Evolutionary conservation across 2,329 filamentous ascomycete genomes (phyloP), one percentile per base, ranked within the genome.

Genomic region (Apiospora sp.): DNA sequence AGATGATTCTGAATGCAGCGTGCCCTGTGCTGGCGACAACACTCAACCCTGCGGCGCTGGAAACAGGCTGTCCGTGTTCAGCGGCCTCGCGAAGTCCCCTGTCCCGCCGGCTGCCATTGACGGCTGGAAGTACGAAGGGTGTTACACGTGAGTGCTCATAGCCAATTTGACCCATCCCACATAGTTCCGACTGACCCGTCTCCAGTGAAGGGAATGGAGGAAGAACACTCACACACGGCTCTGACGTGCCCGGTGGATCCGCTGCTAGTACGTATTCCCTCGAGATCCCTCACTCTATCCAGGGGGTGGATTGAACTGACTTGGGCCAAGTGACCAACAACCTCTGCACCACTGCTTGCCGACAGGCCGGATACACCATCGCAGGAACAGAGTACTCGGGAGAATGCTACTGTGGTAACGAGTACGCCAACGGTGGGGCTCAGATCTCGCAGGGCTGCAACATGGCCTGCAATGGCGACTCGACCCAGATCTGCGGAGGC

Each of bases 401-500:
- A 19, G 75, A 76, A 68, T 76, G 75, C 41, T 75, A 72, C 70
- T 76, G 75, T 27, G 72, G 75, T 24, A 73, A 73, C 10, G 27
- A 51, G 8, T 73, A 71, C 8, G 69, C 71, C 7, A 72, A 72
- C 44, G 58, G 54, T 7, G 54, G 70, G 8, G 72, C 74, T 30
- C 49, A 71, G 49, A 69, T 74, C 27, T 51, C 61, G 13, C 67
- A 71, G 16, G 70, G 67, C 37, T 73, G 74, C 58, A 46, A 73
- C 27, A 72, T 75, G 74, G 68, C 73, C 67, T 77, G 76, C 58
- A 73, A 72, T 27, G 76, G 76, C 37, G 70, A 76, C 51, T n/a
- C 69, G 14, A 43, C 34, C 8, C 72, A 73, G 58, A 72, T 41
- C 22, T 76, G 75, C 43, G 74, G 73, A 30, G 75, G 73, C 4